Conservation (phyloP, 257 asterid genomes). For the Datura wrightii region DNA sequence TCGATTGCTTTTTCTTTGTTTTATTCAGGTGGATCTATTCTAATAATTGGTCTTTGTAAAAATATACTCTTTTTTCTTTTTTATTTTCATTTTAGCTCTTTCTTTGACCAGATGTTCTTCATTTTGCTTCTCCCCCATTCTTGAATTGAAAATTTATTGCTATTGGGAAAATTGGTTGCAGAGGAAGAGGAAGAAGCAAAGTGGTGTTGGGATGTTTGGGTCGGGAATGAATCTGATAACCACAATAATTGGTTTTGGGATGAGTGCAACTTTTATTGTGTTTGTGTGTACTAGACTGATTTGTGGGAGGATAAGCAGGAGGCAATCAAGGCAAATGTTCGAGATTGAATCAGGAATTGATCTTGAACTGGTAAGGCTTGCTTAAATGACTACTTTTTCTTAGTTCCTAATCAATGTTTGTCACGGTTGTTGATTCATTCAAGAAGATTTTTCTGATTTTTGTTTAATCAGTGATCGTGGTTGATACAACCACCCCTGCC, state of each 20-base stretch:
- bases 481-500: not conserved
- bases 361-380: constrained; percentile 69
- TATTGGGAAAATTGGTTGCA: not conserved
- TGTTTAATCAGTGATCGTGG: not conserved
- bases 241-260: constrained; percentile 87
- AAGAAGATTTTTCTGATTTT: not conserved
- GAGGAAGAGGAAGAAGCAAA: constrained; percentile 27
- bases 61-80: not conserved
- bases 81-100: not conserved
- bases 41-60: constrained; percentile 9
- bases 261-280: constrained; percentile 95
- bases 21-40: constrained; percentile 30
- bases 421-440: not conserved
- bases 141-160: not conserved
- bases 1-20: constrained; percentile 11
- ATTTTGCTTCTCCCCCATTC: constrained; percentile 27
- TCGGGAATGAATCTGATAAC: constrained; percentile 84
- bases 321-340: constrained; percentile 72
- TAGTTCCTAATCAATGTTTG: constrained; percentile 21
- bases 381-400: not conserved
- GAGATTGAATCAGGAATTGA: constrained; percentile 77
- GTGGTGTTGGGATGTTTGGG: constrained; percentile 58
- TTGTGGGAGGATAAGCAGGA: constrained; percentile 75
- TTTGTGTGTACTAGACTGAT: constrained; percentile 85
- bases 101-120: constrained; percentile 28